Percentiles rank a stretch among this genome's conserved stretches.
Evolutionary conservation across 2,329 filamentous ascomycete species (phyloP).

Genomic region (Gyromitra esculenta): DNA sequence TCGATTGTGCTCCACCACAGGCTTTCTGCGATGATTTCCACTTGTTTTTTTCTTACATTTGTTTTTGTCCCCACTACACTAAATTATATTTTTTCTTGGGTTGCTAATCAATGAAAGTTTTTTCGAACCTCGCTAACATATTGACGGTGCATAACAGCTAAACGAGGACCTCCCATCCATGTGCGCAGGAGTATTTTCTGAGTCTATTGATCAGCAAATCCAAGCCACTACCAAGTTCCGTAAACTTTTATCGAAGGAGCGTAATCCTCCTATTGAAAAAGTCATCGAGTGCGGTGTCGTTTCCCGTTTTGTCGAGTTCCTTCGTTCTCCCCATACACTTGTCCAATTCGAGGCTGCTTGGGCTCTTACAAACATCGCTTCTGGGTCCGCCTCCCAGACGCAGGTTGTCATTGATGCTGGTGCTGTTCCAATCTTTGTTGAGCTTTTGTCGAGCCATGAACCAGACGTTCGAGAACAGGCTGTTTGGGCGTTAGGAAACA

Average conservation of each 20-base stretch:
- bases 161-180: slow-evolving; percentile 98
- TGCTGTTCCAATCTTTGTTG: slow-evolving; percentile 97
- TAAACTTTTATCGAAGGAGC: slow-evolving; percentile 97
- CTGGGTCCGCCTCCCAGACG: slow-evolving; percentile 94
- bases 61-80: neutral
- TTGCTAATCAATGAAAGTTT: neutral
- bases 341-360: slow-evolving; percentile 99
- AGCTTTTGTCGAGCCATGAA: slow-evolving; percentile 93
- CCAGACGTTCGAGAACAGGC: slow-evolving; percentile 98
- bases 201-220: slow-evolving; percentile 97
- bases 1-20: neutral
- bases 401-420: slow-evolving; percentile 99
- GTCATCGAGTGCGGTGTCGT: slow-evolving; percentile 99
- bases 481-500: slow-evolving; percentile 98
- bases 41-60: neutral
- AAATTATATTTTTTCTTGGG: neutral
- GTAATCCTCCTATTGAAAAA: slow-evolving; percentile 98
- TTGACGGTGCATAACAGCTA: slow-evolving; percentile 69
- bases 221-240: slow-evolving; percentile 97
- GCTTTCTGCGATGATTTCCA: neutral
- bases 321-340: slow-evolving; percentile 94
- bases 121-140: slow-evolving; percentile 36
- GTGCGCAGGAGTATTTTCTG: slow-evolving; percentile 97
- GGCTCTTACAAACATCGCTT: slow-evolving; percentile 99
- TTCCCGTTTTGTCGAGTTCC: slow-evolving; percentile 95